phyloP scores from a whole-genome alignment of 352 stramenopile genomes.

The Aphanomyces euteiches region DNA sequence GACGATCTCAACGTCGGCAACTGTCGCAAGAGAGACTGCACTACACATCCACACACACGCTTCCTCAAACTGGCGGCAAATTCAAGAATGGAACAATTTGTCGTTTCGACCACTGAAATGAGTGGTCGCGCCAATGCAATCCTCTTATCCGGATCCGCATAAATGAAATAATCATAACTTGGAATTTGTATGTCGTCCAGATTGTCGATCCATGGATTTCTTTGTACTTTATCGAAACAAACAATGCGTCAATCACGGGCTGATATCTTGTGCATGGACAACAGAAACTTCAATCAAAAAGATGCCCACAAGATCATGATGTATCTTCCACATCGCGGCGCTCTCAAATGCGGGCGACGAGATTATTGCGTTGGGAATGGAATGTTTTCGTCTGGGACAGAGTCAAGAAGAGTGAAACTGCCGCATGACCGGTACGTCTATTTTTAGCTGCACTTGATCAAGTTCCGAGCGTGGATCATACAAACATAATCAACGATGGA shows the following conservation, averaged over 20 bases:
- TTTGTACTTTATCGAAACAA: background rate
- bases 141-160: constrained; percentile 20
- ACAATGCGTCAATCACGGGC: no score
- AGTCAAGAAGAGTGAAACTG: no score
- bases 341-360: no score
- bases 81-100: background rate
- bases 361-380: no score
- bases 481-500: constrained; percentile 22
- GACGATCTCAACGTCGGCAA: constrained; percentile 27
- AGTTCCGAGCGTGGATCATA: no score
- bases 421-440: no score
- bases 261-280: no score
- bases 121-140: background rate
- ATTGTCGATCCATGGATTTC: constrained; percentile 4
- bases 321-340: no score
- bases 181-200: constrained; percentile 15
- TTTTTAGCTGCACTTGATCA: no score
- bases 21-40: constrained; percentile 31
- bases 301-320: no score
- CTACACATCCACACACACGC: background rate
- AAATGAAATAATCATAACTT: background rate
- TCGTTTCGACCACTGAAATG: constrained; percentile 10
- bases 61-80: background rate
- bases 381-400: no score
- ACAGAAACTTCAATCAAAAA: no score